A percentile compares a stretch with the other conserved stretches of the same genome.
These are phyloP conservation scores for Xylariomycetidae sp. DNA, from an alignment of 2,329 filamentous ascomycete species.

Conservation along the genomic window DNA sequence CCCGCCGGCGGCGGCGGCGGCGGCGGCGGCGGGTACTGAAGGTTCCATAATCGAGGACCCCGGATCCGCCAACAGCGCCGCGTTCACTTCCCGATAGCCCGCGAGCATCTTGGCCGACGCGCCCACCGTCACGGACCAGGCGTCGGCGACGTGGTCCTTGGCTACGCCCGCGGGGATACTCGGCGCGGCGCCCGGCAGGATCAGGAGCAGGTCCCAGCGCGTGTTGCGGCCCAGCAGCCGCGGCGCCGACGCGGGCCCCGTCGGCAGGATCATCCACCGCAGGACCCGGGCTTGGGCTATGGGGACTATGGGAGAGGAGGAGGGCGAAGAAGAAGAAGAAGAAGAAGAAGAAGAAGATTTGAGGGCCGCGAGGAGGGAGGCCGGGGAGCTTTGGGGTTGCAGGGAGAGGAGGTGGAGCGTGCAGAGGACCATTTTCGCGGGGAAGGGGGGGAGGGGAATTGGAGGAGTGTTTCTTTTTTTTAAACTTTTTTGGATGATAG, in stretches of 20 bases:
- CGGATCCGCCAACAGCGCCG: conserved; percentile 3
- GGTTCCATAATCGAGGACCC: not conserved
- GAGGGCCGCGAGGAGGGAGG: conserved; percentile 13
- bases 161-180: not conserved
- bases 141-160: conserved; percentile 9
- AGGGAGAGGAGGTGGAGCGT: conserved; percentile 19
- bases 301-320: conserved; percentile 14
- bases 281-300: conserved; percentile 17
- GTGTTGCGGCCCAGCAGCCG: conserved; percentile 19
- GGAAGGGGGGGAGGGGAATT: not conserved
- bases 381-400: conserved; percentile 7
- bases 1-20: conserved; percentile 1
- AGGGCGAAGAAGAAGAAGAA: not conserved
- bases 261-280: conserved; percentile 22
- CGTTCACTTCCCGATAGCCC: conserved; percentile 12
- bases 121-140: conserved; percentile 16
- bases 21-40: conserved; percentile 7
- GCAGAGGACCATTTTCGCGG: conserved; percentile 18
- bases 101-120: conserved; percentile 15
- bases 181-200: conserved; percentile 7
- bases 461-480: too few relatives aligned
- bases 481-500: too few relatives aligned
- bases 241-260: conserved; percentile 10
- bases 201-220: conserved; percentile 18
- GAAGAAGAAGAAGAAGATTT: too few relatives aligned